Evolutionary conservation across 2,329 filamentous ascomycete genomes (phyloP).

Genomic region (Diplodia corticola): DNA sequence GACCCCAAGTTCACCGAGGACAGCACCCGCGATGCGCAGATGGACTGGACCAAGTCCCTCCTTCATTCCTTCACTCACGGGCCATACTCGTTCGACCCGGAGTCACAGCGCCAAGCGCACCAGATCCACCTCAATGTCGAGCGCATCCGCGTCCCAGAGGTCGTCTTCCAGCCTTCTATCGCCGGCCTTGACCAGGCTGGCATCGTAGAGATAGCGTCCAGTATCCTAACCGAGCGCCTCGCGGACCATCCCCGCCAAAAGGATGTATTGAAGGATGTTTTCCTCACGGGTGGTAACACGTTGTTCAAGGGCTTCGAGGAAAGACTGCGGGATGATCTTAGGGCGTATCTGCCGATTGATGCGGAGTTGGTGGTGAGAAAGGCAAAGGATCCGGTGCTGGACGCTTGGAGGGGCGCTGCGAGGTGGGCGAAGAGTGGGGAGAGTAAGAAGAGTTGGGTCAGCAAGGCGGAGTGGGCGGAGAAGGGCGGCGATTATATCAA

Average conservation of each 20-base stretch:
- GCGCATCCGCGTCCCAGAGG: slow-evolving; percentile 89
- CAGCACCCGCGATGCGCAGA: slow-evolving; percentile 86
- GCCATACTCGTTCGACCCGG: slow-evolving; percentile 78
- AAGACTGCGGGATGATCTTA: slow-evolving; percentile 70
- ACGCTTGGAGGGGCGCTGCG: slow-evolving; percentile 93
- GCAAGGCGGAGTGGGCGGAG: slow-evolving; percentile 81
- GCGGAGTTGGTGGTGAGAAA: slow-evolving; percentile 68
- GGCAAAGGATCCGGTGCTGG: slow-evolving; percentile 74
- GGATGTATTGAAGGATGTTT: slow-evolving; percentile 79
- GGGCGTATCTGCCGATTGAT: slow-evolving; percentile 69
- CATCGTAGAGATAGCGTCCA: slow-evolving; percentile 85
- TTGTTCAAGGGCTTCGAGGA: slow-evolving; percentile 86
- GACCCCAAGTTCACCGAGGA: slow-evolving; percentile 90
- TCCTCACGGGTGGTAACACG: slow-evolving; percentile 91
- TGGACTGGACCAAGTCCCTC: slow-evolving; percentile 90
- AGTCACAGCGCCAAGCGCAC: slow-evolving; percentile 76
- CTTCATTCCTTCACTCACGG: slow-evolving; percentile 89
- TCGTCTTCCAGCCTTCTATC: slow-evolving; percentile 89
- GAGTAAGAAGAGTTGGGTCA: slow-evolving; percentile 67
- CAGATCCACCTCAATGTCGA: slow-evolving; percentile 97
- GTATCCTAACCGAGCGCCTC: slow-evolving; percentile 84
- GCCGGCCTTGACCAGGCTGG: slow-evolving; percentile 92
- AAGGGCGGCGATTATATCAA: slow-evolving; percentile 94
- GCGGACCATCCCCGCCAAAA: slow-evolving; percentile 58
- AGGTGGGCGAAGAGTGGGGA: slow-evolving; percentile 69